These are phyloP conservation scores for Cryptococcus jaspeensis DNA, from an alignment of 1,284 basidiomycete genomes.

Conservation along the genomic window DNA sequence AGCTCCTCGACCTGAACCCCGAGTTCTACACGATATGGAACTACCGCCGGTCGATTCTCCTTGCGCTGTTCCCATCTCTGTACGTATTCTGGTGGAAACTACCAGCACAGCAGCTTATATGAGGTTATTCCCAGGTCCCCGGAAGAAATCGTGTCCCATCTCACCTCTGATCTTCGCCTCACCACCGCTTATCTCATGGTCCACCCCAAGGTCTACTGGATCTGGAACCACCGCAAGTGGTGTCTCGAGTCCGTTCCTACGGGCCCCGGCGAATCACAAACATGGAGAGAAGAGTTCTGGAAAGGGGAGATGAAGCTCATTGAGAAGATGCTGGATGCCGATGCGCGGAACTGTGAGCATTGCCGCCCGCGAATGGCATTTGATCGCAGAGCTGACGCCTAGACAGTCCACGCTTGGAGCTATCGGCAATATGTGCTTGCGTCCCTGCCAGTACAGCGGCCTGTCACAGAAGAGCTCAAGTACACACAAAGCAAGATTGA, in stretches of 20 bases:
- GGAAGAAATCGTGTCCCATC: slow-evolving; percentile 62
- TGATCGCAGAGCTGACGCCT: neutral
- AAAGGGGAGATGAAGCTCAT: slow-evolving; percentile 76
- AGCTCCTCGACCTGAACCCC: slow-evolving; percentile 74
- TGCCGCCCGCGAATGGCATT: neutral
- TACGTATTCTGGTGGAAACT: slow-evolving; percentile 47
- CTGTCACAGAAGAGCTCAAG: slow-evolving; percentile 60
- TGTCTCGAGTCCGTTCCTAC: slow-evolving; percentile 78
- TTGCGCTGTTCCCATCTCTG: slow-evolving; percentile 69
- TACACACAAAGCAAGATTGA: slow-evolving; percentile 91
- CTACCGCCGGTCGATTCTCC: slow-evolving; percentile 74
- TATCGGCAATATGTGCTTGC: slow-evolving; percentile 81
- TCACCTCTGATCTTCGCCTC: slow-evolving; percentile 72
- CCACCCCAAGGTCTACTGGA: slow-evolving; percentile 92
- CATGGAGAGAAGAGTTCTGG: slow-evolving; percentile 77
- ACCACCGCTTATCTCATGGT: slow-evolving; percentile 74
- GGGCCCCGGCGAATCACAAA: slow-evolving; percentile 57
- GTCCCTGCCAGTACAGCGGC: slow-evolving; percentile 59
- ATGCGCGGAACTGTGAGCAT: slow-evolving; percentile 83
- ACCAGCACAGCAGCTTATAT: neutral
- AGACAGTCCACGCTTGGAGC: slow-evolving; percentile 85
- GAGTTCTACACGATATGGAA: slow-evolving; percentile 95
- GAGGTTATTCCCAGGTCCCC: slow-evolving; percentile 65
- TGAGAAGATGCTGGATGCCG: slow-evolving; percentile 83
- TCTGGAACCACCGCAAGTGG: slow-evolving; percentile 96